Evolutionary conservation across 1,139 yeast genomes (phyloP).

Genomic region (Hansenula lynferdii): DNA sequence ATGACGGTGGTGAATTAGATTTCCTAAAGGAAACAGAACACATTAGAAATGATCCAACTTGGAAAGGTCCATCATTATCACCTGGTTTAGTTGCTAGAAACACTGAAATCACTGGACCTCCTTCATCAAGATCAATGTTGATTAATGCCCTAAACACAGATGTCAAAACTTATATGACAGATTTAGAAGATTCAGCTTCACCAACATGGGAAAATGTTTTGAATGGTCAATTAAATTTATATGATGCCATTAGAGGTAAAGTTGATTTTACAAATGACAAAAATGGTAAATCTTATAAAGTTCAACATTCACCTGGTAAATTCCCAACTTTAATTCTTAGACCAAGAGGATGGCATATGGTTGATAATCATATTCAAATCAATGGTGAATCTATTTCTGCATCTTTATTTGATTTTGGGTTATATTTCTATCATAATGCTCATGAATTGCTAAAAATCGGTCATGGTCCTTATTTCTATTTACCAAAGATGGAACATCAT

Average conservation of each 20-base stretch:
- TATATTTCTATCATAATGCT: slow-evolving; percentile 71
- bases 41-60: slow-evolving; percentile 66
- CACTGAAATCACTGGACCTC: slow-evolving; percentile 89
- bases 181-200: slow-evolving; percentile 90
- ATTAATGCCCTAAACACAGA: slow-evolving; percentile 87
- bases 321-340: slow-evolving; percentile 73
- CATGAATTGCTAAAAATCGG: slow-evolving; percentile 52
- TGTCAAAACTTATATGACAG: slow-evolving; percentile 93
- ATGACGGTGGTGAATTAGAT: slow-evolving; percentile 51
- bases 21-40: slow-evolving; percentile 61
- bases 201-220: slow-evolving; percentile 93
- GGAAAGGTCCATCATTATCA: slow-evolving; percentile 74
- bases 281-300: slow-evolving; percentile 48
- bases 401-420: slow-evolving; percentile 72
- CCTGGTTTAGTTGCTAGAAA: slow-evolving; percentile 66
- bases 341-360: slow-evolving; percentile 88
- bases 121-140: slow-evolving; percentile 86
- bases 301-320: slow-evolving; percentile 42
- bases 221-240: slow-evolving; percentile 87
- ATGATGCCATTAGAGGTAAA: slow-evolving; percentile 76
- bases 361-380: slow-evolving; percentile 62
- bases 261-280: slow-evolving; percentile 41
- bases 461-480: slow-evolving; percentile 68
- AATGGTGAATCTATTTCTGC: slow-evolving; percentile 77
- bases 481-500: slow-evolving; percentile 80